These are phyloP conservation scores for Hypocrella siamensis DNA, from an alignment of 2,329 filamentous ascomycete species.

Conservation along the genomic window DNA sequence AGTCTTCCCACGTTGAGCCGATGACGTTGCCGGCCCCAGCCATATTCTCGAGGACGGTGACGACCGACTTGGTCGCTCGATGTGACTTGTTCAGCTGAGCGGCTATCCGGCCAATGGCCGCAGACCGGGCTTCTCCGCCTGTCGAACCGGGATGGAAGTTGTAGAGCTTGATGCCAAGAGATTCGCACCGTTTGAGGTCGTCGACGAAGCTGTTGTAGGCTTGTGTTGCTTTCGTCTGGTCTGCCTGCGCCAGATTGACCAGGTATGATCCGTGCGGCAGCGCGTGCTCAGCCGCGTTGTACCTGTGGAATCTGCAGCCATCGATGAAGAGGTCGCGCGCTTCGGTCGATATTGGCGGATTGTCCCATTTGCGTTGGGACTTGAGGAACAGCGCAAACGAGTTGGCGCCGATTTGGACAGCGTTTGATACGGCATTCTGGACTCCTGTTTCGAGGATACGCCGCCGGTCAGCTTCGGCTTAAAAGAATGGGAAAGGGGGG, in stretches of 20 bases:
- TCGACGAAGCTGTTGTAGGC: conserved; percentile 78
- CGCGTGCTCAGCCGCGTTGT: conserved; percentile 56
- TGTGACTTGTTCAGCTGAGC: conserved; percentile 71
- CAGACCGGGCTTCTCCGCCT: conserved; percentile 47
- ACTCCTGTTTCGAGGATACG: conserved; percentile 50
- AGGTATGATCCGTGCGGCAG: conserved; percentile 93
- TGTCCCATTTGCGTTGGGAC: conserved; percentile 89
- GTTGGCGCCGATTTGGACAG: conserved; percentile 72
- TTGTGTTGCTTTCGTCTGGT: conserved; percentile 65
- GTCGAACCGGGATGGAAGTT: conserved; percentile 94
- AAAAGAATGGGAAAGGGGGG: too few relatives aligned
- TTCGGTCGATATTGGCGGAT: conserved; percentile 56
- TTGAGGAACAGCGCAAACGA: conserved; percentile 92
- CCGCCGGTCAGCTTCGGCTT: too few relatives aligned
- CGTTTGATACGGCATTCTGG: conserved; percentile 72
- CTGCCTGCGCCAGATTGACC: conserved; percentile 82
- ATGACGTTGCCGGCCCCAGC: conserved; percentile 79
- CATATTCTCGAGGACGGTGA: conserved; percentile 91
- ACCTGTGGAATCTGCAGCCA: conserved; percentile 51
- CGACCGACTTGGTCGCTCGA: conserved; percentile 55
- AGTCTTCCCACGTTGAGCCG: conserved; percentile 71
- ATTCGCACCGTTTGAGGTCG: conserved; percentile 72
- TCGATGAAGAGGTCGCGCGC: conserved; percentile 54
- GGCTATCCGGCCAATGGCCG: conserved; percentile 67
- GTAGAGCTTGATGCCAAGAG: conserved; percentile 78